These are phyloP conservation scores for Phaffia australis DNA, from an alignment of 768 basidiomycete species.

Conservation along the genomic window DNA sequence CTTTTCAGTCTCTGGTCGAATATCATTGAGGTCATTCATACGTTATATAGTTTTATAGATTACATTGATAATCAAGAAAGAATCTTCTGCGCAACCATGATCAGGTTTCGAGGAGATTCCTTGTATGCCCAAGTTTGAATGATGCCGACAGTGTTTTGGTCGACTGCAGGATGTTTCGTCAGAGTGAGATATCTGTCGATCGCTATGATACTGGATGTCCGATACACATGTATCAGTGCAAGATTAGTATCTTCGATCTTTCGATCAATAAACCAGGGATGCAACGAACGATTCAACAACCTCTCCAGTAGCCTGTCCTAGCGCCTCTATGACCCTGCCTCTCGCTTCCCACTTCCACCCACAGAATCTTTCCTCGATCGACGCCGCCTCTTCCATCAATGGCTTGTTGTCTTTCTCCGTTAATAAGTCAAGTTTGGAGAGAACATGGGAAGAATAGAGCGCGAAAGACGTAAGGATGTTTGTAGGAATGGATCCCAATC, in stretches of 20 bases:
- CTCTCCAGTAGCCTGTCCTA: constrained; percentile 2
- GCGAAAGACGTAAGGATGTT: not conserved
- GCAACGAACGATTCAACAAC: constrained; percentile 11
- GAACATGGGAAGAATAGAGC: not conserved
- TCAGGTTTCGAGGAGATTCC: too few species aligned
- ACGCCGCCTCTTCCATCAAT: not conserved
- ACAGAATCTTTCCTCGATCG: not conserved
- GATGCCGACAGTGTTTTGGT: not conserved
- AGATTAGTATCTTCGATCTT: too few species aligned
- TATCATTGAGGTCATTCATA: too few species aligned
- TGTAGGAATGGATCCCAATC: not conserved
- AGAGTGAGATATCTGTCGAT: not conserved
- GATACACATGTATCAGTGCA: too few species aligned
- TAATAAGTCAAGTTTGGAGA: not conserved
- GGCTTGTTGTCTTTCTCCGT: too few species aligned
- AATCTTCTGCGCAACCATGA: too few species aligned
- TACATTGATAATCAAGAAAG: too few species aligned
- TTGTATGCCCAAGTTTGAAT: too few species aligned
- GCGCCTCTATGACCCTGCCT: constrained; percentile 9
- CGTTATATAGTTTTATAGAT: too few species aligned
- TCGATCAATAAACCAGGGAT: not conserved
- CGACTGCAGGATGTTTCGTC: not conserved
- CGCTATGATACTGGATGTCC: constrained; percentile 1
- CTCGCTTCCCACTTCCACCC: constrained; percentile 8
- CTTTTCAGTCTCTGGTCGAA: too few species aligned